Base-by-base conservation (phyloP, 1,139 yeast genomes). In the Schwanniomyces etchellsii region DNA sequence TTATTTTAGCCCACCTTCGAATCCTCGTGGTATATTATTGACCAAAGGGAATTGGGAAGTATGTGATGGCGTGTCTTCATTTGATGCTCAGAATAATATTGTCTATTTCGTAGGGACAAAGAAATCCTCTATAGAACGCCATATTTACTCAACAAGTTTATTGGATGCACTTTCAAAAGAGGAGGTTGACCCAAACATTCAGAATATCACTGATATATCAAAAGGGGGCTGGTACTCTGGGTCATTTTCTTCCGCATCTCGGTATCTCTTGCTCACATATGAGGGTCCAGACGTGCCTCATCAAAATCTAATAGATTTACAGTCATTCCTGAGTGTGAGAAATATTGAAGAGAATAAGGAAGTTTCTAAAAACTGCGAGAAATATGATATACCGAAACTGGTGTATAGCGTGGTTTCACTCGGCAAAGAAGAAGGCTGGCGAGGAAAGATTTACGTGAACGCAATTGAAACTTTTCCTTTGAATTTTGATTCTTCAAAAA, bases 261-360 rank as follows among this genome's bases (percentile, higher is more conserved):
- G 85, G 43, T 81, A 69, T 44, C 61, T 77, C 20, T 58, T 81
- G 28, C 56, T 81, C 33, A 68, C 68, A 10, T 77, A 80, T 43
- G 52, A 60, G 25, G 93, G 93, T 1, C 93, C 93, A 0, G 59
- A 57, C 4, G 63, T 79, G 26, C 93, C 93, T 11, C 66, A 66
- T 42, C 91, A 82, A 53, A 65, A 70, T 41, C 61, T 82, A 42
- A 46, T 81, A 29, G 85, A 80, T 45, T 60, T 81, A 35, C 64
- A 65, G 35, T 44, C 50, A 16, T 35, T 43, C 15, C 40, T 45
- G 21, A 46, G 52, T n/a, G 55, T 64, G 20, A 53, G 53, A 39
- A 50, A 60, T 3, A 54, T 81, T 35, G 80, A 75, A 36, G 52
- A 64, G 22, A 82, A 82, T 47, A 48, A 60, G 2, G 47, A 61